These are phyloP conservation scores for Barbatosphaeria neglecta DNA, from an alignment of 495 filamentous ascomycete genomes.

Conservation along the genomic window DNA sequence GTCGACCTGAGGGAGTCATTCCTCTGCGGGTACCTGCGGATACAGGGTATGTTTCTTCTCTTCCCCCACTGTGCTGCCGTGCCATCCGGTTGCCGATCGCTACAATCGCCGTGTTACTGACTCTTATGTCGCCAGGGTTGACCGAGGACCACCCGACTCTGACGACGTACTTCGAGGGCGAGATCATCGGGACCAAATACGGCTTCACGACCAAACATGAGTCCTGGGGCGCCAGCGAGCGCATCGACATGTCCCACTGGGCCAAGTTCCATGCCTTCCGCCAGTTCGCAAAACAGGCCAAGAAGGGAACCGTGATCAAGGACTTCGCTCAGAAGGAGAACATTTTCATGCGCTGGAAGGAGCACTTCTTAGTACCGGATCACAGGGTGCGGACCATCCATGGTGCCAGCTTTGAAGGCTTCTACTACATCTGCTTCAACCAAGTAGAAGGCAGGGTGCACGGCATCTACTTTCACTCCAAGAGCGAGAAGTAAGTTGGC, in stretches of 20 bases:
- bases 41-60: slow-evolving; percentile 60
- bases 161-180: slow-evolving; percentile 96
- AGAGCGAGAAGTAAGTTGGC: slow-evolving; percentile 77
- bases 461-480: slow-evolving; percentile 96
- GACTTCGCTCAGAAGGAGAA: slow-evolving; percentile 76
- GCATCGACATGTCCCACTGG: slow-evolving; percentile 92
- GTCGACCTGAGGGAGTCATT: slow-evolving; percentile 93
- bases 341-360: slow-evolving; percentile 99
- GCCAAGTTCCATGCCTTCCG: slow-evolving; percentile 77
- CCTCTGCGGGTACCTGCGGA: slow-evolving; percentile 88
- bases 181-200: slow-evolving; percentile 94
- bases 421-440: slow-evolving; percentile 99
- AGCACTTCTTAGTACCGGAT: slow-evolving; percentile 94
- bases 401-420: slow-evolving; percentile 95
- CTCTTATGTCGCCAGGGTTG: slow-evolving; percentile 48
- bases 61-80: neutral
- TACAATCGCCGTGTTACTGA: neutral
- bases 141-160: slow-evolving; percentile 93
- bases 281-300: slow-evolving; percentile 61
- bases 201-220: slow-evolving; percentile 83
- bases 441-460: slow-evolving; percentile 72
- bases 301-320: slow-evolving; percentile 40
- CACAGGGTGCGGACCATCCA: slow-evolving; percentile 81
- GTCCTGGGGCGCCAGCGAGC: slow-evolving; percentile 85
- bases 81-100: neutral